phyloP scores from a whole-genome alignment of 495 filamentous ascomycete genomes.

The Annulohypoxylon maeteangense region DNA sequence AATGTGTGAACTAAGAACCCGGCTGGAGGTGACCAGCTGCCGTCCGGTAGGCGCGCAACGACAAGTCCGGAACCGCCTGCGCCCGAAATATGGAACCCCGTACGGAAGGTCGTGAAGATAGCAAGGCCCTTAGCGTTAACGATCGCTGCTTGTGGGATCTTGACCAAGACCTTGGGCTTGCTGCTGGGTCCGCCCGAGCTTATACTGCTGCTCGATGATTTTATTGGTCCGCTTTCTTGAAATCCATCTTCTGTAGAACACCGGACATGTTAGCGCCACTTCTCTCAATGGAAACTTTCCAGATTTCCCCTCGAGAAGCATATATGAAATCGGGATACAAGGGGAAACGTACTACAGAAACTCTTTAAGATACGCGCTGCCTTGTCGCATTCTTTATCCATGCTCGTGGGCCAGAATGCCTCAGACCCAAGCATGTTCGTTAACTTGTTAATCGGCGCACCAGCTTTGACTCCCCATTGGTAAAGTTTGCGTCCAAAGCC shows the following conservation, averaged over 20 bases:
- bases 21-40: slow-evolving; percentile 80
- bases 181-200: slow-evolving; percentile 19
- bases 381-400: slow-evolving; percentile 86
- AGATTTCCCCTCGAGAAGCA: background rate
- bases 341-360: slow-evolving; percentile 70
- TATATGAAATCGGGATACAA: background rate
- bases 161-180: slow-evolving; percentile 61
- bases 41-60: slow-evolving; percentile 73
- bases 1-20: slow-evolving; percentile 83
- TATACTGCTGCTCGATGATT: background rate
- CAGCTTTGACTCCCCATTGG: slow-evolving; percentile 49
- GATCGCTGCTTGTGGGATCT: slow-evolving; percentile 78
- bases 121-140: slow-evolving; percentile 77
- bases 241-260: slow-evolving; percentile 57
- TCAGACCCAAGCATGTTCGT: slow-evolving; percentile 79
- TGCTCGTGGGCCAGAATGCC: slow-evolving; percentile 81
- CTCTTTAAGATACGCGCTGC: slow-evolving; percentile 81
- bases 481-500: slow-evolving; percentile 45
- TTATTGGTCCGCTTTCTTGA: slow-evolving; percentile 39
- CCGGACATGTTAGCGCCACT: slow-evolving; percentile 21
- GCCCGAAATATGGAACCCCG: slow-evolving; percentile 82
- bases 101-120: slow-evolving; percentile 87
- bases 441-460: slow-evolving; percentile 77
- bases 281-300: background rate
- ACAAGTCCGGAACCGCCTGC: slow-evolving; percentile 80